Evolutionary conservation across 257 asterid genomes (phyloP).

Genomic region (Penstemon newberryi): DNA sequence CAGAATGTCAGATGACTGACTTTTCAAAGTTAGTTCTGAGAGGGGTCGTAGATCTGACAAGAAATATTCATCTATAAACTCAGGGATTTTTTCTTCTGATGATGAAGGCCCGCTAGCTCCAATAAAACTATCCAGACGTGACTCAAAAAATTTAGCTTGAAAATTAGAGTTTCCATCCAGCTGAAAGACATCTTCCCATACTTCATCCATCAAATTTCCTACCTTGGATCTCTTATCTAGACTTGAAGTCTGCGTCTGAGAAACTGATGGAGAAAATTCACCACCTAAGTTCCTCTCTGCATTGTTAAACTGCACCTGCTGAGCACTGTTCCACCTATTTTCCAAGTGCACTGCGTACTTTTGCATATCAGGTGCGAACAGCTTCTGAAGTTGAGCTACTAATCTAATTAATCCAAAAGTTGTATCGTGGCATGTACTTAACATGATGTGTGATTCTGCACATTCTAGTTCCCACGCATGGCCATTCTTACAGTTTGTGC

Average conservation of each 20-base stretch:
- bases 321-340: slow-evolving; percentile 83
- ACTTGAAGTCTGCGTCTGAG: slow-evolving; percentile 41
- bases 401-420: slow-evolving; percentile 64
- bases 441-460: slow-evolving; percentile 55
- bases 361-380: slow-evolving; percentile 84
- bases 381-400: slow-evolving; percentile 81
- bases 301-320: slow-evolving; percentile 47
- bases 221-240: slow-evolving; percentile 39
- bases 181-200: slow-evolving; percentile 79
- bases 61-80: slow-evolving; percentile 84
- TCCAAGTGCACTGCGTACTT: slow-evolving; percentile 88
- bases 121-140: slow-evolving; percentile 42
- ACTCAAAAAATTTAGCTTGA: slow-evolving; percentile 50
- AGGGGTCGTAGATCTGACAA: slow-evolving; percentile 70
- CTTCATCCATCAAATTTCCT: slow-evolving; percentile 78
- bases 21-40: slow-evolving; percentile 46
- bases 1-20: slow-evolving; percentile 43
- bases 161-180: slow-evolving; percentile 47
- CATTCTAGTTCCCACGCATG: slow-evolving; percentile 85
- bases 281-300: slow-evolving; percentile 38
- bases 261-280: slow-evolving; percentile 43
- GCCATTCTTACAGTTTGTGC: slow-evolving; percentile 58
- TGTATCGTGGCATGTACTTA: slow-evolving; percentile 84
- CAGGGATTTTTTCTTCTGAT: slow-evolving; percentile 50
- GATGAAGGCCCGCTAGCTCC: slow-evolving; percentile 43